Conservation (phyloP, 768 basidiomycete genomes). For the Fomitopsis serialis region DNA sequence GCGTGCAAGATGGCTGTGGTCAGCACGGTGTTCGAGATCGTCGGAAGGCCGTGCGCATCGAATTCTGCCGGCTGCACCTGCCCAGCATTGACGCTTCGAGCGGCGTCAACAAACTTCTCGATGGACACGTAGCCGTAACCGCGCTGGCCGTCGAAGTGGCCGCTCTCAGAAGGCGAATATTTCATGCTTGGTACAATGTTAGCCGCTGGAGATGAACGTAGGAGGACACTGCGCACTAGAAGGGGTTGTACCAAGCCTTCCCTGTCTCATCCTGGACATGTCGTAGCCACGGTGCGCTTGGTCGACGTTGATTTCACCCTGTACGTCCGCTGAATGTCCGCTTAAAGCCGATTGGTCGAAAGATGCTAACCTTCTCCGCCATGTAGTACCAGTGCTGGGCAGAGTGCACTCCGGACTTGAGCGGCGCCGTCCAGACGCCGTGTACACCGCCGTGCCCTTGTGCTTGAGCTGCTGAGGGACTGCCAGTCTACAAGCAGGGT, state of each 20-base stretch:
- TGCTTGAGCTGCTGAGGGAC: conserved; percentile 70
- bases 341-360: background rate
- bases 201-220: conserved; percentile 2
- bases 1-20: conserved; percentile 89
- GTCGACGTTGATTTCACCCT: conserved; percentile 91
- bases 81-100: conserved; percentile 72
- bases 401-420: conserved; percentile 85
- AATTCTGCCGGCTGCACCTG: conserved; percentile 62
- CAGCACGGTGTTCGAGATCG: conserved; percentile 82
- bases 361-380: conserved; percentile 67
- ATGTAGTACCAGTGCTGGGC: conserved; percentile 95
- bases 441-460: conserved; percentile 85
- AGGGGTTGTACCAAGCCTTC: conserved; percentile 84
- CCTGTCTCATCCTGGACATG: conserved; percentile 82
- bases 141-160: conserved; percentile 91
- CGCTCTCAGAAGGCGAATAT: conserved; percentile 86
- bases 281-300: conserved; percentile 95
- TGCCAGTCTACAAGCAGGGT: conserved; percentile 95
- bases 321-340: conserved; percentile 1
- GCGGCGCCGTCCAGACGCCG: conserved; percentile 94
- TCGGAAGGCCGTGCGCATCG: conserved; percentile 78
- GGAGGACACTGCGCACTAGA: conserved; percentile 58
- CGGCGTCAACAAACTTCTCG: conserved; percentile 87
- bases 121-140: conserved; percentile 92
- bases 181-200: conserved; percentile 62